phyloP scores from a whole-genome alignment of 2,329 filamentous ascomycete species.

The Ophiostoma novo-ulmi region DNA sequence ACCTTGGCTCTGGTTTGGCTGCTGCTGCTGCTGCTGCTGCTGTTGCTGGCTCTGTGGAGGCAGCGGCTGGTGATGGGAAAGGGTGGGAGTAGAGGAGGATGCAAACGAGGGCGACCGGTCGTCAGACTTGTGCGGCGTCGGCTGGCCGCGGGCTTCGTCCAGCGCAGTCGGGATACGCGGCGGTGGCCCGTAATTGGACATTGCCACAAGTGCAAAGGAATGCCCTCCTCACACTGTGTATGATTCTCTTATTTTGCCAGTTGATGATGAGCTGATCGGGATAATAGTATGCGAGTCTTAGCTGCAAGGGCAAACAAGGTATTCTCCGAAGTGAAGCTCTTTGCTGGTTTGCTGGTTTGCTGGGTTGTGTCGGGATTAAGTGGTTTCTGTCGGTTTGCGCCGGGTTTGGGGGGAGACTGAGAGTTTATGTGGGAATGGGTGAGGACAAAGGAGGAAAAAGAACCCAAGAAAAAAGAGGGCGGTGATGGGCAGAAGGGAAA shows the following conservation, averaged over 20 bases:
- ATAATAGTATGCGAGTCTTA: neutral
- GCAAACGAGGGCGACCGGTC: constrained; percentile 25
- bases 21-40: constrained; percentile 10
- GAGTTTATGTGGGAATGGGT: constrained; percentile 15
- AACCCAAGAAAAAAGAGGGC: neutral
- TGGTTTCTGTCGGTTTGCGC: constrained; percentile 32
- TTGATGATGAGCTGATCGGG: neutral
- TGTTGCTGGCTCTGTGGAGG: constrained; percentile 22
- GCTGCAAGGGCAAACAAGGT: neutral
- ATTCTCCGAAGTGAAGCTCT: neutral
- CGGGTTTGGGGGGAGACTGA: constrained; percentile 27
- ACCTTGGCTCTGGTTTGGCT: neutral
- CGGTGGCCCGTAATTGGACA: constrained; percentile 30
- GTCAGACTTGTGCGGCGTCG: constrained; percentile 18
- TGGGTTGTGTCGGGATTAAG: constrained; percentile 24
- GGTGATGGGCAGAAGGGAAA: neutral
- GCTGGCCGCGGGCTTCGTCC: constrained; percentile 21
- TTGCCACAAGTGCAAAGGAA: constrained; percentile 25
- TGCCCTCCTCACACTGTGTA: neutral
- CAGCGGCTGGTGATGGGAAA: constrained; percentile 21
- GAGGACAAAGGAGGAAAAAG: constrained; percentile 15
- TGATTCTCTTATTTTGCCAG: neutral
- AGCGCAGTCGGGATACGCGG: constrained; percentile 22
- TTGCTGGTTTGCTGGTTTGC: constrained; percentile 8
- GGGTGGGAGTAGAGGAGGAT: constrained; percentile 22